Evolutionary conservation across 176 grass and related monocot genomes (phyloP), one percentile per base, ranked within the genome.

Genomic region (Olyra latifolia): DNA sequence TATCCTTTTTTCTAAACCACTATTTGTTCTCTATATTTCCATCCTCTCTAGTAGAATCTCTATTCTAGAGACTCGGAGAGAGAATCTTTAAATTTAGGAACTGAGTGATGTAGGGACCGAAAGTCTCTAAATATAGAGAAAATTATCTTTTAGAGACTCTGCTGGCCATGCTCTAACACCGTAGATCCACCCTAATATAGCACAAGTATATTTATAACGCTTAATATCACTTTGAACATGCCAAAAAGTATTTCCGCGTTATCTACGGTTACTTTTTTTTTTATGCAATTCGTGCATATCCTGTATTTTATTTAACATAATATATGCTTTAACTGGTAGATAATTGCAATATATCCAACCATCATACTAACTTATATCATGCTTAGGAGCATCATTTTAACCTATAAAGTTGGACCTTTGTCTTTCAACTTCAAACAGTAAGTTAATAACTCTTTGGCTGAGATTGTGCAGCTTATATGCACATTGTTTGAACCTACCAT

Each of bases 401-500:
- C 52, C 8, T 24, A 73, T 52, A 3, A 19, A 72, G 72, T 32
- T 20, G 7, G 24, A 25, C 32, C 43, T 84, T 62, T 73, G 20
- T 69, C 10, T 55, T 27, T 45, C 7, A 24, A 74, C 38, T 76
- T 75, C 29, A 47, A 25, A 24, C 49, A 71, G 5, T 35, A 4
- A 4, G 2, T 35, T 35, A 35, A 78, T 70, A 0, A 74, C 57
- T 25, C 20, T 6, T 52, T 62, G 45, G 35, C 20, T 75, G 19
- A n/a, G 32, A 17, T 60, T 74, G 61, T 42, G 2, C 68, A 24
- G 29, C 12, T 9, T 84, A 40, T 46, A 58, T 27, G 35, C 48
- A 22, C 67, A 55, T 70, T 3, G 61, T 48, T 41, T 80, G 52
- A 44, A 72, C n/a, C 25, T 15, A 83, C 65, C 80, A 78, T 72